Conservation (phyloP, 73 alveolate species). For the Paramecium primaurelia region DNA sequence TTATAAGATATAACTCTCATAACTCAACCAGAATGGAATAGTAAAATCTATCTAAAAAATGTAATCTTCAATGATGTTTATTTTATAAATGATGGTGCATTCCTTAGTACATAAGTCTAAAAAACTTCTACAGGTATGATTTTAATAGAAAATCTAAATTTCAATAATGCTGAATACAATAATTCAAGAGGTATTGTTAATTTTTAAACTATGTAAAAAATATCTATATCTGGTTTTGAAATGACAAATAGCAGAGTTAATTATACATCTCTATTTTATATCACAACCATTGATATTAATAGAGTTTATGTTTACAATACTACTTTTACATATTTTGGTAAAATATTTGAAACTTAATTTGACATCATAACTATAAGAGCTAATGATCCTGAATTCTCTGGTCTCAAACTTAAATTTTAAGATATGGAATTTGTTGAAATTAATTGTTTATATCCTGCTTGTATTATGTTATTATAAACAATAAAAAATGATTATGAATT, state of each 20-base stretch:
- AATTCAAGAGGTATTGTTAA: slow-evolving; percentile 11
- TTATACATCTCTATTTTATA: background rate
- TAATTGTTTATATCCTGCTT: background rate
- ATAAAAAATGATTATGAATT: slow-evolving; percentile 26
- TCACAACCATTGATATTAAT: slow-evolving; percentile 5
- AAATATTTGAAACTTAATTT: background rate
- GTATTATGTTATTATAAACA: background rate
- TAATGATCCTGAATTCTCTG: background rate
- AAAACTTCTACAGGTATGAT: background rate
- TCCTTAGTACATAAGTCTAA: background rate
- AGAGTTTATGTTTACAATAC: background rate
- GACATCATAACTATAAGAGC: background rate
- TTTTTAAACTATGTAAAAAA: background rate
- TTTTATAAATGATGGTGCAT: background rate
- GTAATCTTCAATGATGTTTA: background rate
- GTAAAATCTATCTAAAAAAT: background rate
- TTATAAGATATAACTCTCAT: background rate
- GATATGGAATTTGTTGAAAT: background rate
- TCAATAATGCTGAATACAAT: background rate
- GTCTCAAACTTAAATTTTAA: background rate
- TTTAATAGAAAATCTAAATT: background rate
- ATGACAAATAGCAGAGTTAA: background rate
- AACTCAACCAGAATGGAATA: slow-evolving; percentile 1
- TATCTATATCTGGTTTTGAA: background rate
- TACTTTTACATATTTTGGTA: background rate